phyloP scores from a whole-genome alignment of 352 stramenopile species.

The Nothophytophthora sp. region DNA sequence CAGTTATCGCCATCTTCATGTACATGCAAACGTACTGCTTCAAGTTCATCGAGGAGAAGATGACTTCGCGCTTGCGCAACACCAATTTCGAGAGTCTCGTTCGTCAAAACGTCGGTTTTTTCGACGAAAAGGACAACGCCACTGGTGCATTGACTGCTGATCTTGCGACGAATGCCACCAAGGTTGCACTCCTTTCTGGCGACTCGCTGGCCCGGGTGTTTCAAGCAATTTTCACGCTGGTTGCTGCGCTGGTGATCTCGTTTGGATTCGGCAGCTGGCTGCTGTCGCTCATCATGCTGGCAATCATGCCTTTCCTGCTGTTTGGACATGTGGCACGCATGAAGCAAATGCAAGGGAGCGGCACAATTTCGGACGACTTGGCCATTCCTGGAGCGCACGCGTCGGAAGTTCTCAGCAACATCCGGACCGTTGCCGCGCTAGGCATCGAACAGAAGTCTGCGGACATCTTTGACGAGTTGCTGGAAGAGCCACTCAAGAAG shows the following conservation, averaged over 20 bases:
- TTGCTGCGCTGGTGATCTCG: constrained; percentile 57
- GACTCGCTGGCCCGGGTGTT: constrained; percentile 48
- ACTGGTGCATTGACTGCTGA: constrained; percentile 55
- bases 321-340: constrained; percentile 35
- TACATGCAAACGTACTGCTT: constrained; percentile 49
- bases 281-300: constrained; percentile 67
- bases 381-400: constrained; percentile 39
- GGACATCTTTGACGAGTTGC: constrained; percentile 17
- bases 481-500: constrained; percentile 28
- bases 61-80: constrained; percentile 44
- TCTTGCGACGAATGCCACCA: constrained; percentile 49
- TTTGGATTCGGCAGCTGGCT: constrained; percentile 69
- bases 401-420: constrained; percentile 48
- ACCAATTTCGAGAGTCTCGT: constrained; percentile 45
- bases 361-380: constrained; percentile 24
- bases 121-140: constrained; percentile 68
- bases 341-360: constrained; percentile 30
- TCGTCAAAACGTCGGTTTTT: constrained; percentile 61
- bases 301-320: constrained; percentile 62
- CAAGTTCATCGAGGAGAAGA: constrained; percentile 53
- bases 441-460: constrained; percentile 35
- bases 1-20: constrained; percentile 28
- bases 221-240: constrained; percentile 50
- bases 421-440: constrained; percentile 46
- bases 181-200: constrained; percentile 48